Base-by-base conservation (phyloP, 1,139 yeast species). In the Diutina pseudorugosa region DNA sequence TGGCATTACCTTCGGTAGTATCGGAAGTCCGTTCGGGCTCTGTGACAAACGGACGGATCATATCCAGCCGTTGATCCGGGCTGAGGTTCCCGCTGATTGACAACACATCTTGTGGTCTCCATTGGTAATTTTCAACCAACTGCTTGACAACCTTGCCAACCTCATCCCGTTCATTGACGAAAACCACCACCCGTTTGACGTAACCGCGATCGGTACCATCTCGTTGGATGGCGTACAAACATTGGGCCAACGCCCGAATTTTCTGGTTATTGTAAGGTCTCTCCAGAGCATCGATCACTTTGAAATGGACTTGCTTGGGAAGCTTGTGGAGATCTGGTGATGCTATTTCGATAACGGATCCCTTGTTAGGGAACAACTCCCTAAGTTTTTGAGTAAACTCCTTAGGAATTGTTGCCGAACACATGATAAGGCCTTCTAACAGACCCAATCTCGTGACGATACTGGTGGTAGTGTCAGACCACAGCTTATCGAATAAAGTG, bases 331-430 rank as follows among this genome's bases (percentile, higher is more conserved):
- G 73, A 33, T 83, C 75, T 6, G 96, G 94, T 0, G 97, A 85
- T 1, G 86, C 81, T 16, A 93, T 79, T 36, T 70, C 62, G 2
- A 88, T 78, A 18, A 73, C 61, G n/a, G 73, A 67, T 45, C 65
- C 62, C 9, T 80, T 75, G 44, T 78, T 76, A 0, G 95, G 95
- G 63, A 85, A 89, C 47, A 83, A 63, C 52, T 71, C 72, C 7
- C 73, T 65, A 55, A 91, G 70, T 1, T 85, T 77, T 53, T 77
- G 77, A 55, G 84, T 85, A 62, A 91, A 88, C 53, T 80, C 82
- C 42, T 80, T 77, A 0, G 98, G 95, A 47, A 93, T 84, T 0
- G 98, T 93, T 0, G 98, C 98, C 1, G 96, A 84, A 56, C 94
- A 88, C 58, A 93, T 79, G 1, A 90, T 74, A 41, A 89, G 67